Base-by-base conservation (phyloP, 1,284 basidiomycete species). In the Tylopilus sp. region DNA sequence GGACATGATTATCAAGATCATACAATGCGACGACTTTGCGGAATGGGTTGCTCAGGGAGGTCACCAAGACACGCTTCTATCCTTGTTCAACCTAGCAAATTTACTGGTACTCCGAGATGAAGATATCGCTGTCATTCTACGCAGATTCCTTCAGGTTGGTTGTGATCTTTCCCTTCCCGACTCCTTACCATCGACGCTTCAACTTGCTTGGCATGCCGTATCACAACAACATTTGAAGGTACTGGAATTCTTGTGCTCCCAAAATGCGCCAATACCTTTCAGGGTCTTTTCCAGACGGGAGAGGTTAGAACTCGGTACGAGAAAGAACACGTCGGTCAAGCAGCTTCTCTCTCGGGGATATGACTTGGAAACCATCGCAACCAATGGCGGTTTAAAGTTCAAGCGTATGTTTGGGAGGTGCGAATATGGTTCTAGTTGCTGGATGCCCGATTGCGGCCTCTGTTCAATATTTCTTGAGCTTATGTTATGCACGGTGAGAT, bases 161-260 rank as follows among this genome's bases (percentile, higher is more conserved):
- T 47, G 47, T n/a, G n/a, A 47, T n/a, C 47, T 47, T 47, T 47
- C 47, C 12, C 6, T n/a, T n/a, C 47, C 47, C 5, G n/a, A 47
- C 6, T 47, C 47, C n/a, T 47, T n/a, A 9, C 4, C 8, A 47
- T 47, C 47, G 13, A 47, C 47, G 3, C 47, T 47, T 22, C 47
- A n/a, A 47, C 4, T 47, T n/a, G 8, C 47, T 47, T n/a, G 8
- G 9, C 6, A 10, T n/a, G 19, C 47, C 2, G 22, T n/a, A 1
- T 47, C 47, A n/a, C 2, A 2, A 12, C 3, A 3, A 2, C 19
- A 9, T 1, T 8, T 2, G 2, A 12, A 3, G 47, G 22, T 47
- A 8, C 22, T 47, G 12, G 22, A 18, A 8, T n/a, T n/a, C 47
- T 47, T 47, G 8, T 47, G 22, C n/a, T 47, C 47, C n/a, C 47